Conservation (phyloP, 2,329 filamentous ascomycete genomes). For the Cercospora janseana region DNA sequence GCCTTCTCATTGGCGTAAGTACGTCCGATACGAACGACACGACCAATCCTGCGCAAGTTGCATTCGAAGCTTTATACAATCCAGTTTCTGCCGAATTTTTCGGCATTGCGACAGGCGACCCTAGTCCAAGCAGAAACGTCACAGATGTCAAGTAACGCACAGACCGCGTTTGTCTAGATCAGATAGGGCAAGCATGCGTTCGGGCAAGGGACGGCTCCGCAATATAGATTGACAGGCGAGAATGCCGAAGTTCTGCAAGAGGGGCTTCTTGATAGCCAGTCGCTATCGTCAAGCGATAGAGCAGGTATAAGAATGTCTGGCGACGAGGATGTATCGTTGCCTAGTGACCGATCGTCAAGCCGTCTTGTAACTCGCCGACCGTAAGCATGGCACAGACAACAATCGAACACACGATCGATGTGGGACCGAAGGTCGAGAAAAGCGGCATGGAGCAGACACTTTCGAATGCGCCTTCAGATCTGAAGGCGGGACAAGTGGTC, state of each 20-base stretch:
- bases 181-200: constrained; percentile 4
- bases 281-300: neutral
- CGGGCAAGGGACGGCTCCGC: constrained; percentile 3
- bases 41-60: neutral
- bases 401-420: constrained; percentile 7
- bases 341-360: neutral
- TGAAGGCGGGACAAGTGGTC: constrained; percentile 35
- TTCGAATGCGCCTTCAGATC: constrained; percentile 19
- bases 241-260: constrained; percentile 2
- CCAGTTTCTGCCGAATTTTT: neutral
- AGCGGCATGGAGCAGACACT: constrained; percentile 11
- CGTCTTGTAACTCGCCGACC: neutral
- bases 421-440: constrained; percentile 18
- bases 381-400: neutral
- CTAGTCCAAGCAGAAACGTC: neutral
- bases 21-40: neutral
- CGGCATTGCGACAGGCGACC: neutral
- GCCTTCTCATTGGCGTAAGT: constrained; percentile 4
- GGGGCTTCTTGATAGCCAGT: neutral
- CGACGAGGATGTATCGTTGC: neutral
- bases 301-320: constrained; percentile 1
- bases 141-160: neutral
- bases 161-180: neutral
- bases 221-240: constrained; percentile 1
- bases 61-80: neutral